Evolutionary conservation across 495 filamentous ascomycete species (phyloP).

Genomic region (Lasiosphaeria miniovina): DNA sequence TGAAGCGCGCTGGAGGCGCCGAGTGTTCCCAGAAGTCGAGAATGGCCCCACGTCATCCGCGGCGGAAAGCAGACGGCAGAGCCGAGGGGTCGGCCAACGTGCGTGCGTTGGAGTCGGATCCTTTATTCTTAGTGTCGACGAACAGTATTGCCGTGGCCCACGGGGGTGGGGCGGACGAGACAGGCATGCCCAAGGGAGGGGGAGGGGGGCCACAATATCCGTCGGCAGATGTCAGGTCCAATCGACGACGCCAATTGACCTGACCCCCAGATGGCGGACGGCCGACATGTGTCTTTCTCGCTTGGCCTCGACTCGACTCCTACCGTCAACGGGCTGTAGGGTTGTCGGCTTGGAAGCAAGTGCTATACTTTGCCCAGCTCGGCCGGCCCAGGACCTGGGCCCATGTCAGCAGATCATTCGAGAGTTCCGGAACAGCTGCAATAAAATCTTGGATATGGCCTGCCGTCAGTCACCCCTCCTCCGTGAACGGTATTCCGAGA

Average conservation of each 20-base stretch:
- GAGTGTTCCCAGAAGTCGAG: neutral
- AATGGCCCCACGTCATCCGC: conserved; percentile 8
- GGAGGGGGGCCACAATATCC: conserved; percentile 15
- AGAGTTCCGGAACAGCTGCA: neutral
- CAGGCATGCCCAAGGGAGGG: conserved; percentile 23
- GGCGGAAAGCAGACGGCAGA: neutral
- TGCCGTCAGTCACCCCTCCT: neutral
- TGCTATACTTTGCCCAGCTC: neutral
- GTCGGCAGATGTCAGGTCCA: conserved; percentile 37
- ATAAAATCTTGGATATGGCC: neutral
- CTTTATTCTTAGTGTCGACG: neutral
- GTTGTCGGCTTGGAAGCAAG: too few species aligned
- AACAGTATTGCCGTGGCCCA: conserved; percentile 19
- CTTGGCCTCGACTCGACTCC: too few species aligned
- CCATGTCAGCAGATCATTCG: conserved; percentile 1
- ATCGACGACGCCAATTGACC: conserved; percentile 16
- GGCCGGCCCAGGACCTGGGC: neutral
- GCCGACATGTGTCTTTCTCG: too few species aligned
- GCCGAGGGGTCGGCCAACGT: neutral
- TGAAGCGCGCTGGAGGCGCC: neutral
- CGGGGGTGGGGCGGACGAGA: conserved; percentile 10
- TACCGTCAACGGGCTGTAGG: too few species aligned
- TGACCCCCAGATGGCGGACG: neutral
- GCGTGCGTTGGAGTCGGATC: neutral
- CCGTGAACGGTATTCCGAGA: neutral